A percentile compares a stretch with the other conserved stretches of the same genome.
Evolutionary conservation across 1,284 basidiomycete species (phyloP).

Genomic region (Malassezia sympodialis): DNA sequence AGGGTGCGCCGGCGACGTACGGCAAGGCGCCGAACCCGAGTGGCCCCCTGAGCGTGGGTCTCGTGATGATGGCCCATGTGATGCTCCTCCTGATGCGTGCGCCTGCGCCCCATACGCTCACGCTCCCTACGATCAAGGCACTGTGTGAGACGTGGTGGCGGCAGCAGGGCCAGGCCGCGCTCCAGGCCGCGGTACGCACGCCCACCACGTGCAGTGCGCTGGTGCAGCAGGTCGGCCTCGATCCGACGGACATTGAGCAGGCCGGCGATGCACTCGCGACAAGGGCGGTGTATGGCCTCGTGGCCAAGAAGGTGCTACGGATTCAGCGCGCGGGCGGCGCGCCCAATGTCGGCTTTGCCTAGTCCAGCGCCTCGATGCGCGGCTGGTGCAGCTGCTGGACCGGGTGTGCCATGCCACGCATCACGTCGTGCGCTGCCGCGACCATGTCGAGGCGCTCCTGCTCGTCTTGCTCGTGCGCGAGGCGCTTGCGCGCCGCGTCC

Average conservation of each 20-base stretch:
- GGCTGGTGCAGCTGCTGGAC: not conserved
- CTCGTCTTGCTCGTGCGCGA: conserved; percentile 9
- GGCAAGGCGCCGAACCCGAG: conserved; percentile 10
- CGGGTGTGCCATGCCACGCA: conserved; percentile 4
- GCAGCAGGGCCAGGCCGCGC: conserved; percentile 18
- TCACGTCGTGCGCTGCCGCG: not conserved
- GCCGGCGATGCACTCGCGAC: conserved; percentile 25
- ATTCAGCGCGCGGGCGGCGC: conserved; percentile 18
- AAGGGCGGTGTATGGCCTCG: conserved; percentile 40
- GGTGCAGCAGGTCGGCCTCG: conserved; percentile 20
- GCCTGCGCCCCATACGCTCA: conserved; percentile 25
- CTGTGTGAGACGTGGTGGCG: conserved; percentile 32
- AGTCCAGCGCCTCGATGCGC: conserved; percentile 8
- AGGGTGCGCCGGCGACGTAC: not conserved
- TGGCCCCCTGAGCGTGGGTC: conserved; percentile 23
- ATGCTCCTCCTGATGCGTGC: conserved; percentile 30
- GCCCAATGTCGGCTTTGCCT: conserved; percentile 12
- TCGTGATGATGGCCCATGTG: conserved; percentile 33
- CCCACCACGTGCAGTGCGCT: conserved; percentile 18
- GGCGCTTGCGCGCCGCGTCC: not conserved
- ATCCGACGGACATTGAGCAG: conserved; percentile 22
- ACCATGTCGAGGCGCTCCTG: not conserved
- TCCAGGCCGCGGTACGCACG: conserved; percentile 1
- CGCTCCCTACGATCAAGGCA: conserved; percentile 32
- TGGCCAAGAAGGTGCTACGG: conserved; percentile 36